A percentile compares a stretch with the other conserved stretches of the same genome.
Conservation (phyloP, 441 rosid species). For the Breynia disticha region DNA sequence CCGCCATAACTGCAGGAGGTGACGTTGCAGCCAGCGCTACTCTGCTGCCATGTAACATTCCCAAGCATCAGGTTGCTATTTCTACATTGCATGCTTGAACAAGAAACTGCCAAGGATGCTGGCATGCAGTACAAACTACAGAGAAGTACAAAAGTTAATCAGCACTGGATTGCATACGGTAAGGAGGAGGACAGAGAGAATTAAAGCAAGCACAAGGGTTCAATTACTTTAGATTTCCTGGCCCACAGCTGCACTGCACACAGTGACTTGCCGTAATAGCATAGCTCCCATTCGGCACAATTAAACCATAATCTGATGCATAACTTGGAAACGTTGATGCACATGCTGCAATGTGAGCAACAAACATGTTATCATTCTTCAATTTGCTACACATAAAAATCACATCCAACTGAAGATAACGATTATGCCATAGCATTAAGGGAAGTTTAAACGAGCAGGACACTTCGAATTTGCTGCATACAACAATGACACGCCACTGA, state of each 20-base stretch:
- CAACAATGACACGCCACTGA: not conserved
- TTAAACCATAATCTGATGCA: constrained; percentile 56
- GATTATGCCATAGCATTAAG: not conserved
- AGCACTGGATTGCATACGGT: constrained; percentile 8
- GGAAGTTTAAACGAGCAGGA: not conserved
- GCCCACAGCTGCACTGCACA: constrained; percentile 88
- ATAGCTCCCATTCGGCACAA: constrained; percentile 85
- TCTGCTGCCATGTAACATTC: constrained; percentile 53
- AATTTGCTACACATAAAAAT: not conserved
- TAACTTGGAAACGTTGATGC: constrained; percentile 74
- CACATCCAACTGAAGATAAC: not conserved
- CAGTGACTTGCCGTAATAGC: constrained; percentile 84
- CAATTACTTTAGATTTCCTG: constrained; percentile 65
- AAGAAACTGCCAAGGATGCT: constrained; percentile 75
- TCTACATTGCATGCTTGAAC: constrained; percentile 88
- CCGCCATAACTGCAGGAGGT: constrained; percentile 77
- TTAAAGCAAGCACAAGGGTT: constrained; percentile 8
- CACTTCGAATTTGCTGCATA: too few relatives aligned
- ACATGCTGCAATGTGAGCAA: constrained; percentile 52
- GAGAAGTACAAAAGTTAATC: not conserved
- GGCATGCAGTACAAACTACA: constrained; percentile 85
- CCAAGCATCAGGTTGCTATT: constrained; percentile 83
- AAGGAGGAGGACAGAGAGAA: constrained; percentile 2
- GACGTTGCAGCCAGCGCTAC: constrained; percentile 76
- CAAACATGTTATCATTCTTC: constrained; percentile 2